Evolutionary conservation across 2,329 filamentous ascomycete species (phyloP), one percentile per base, ranked within the genome.

Genomic region (Monilinia fructicola): DNA sequence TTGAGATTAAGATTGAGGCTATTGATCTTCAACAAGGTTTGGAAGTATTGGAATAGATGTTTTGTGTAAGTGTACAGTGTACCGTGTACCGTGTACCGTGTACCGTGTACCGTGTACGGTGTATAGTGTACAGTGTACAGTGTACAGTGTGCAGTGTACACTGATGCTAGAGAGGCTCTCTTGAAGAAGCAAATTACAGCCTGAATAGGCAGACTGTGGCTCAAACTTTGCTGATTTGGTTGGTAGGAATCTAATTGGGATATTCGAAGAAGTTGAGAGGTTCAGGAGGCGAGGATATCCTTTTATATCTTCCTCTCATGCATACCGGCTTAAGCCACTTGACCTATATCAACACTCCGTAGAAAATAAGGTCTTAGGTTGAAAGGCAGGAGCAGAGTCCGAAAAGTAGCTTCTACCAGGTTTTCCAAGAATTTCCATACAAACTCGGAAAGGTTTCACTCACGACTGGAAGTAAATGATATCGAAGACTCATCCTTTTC

Each of bases 271-370:
- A 64, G 42, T 50, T 65, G 42, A 67, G 54, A 44, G 63, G 63
- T 65, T 35, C 11, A 65, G 54, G 44, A 65, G 63, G 40, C 42
- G 63, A 65, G 63, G 42, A 52, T 65, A 65, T 55, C 53, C 66
- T 67, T 67, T 67, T 67, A 67, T 67, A 61, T 67, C 60, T 62
- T 64, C 65, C 65, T 62, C 50, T 35, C 18, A 23, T 54, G 66
- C 64, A 64, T 54, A 38, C 48, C 35, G 50, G 38, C 61, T 52
- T 50, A 35, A 65, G 61, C 62, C 66, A 67, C 66, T 67, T 65
- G 61, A 65, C 66, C 62, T 58, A 54, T 54, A 54, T 54, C 26
- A 38, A 63, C 11, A 44, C 38, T n/a, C n/a, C n/a, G 14, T 28
- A 60, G 21, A 46, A 23, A 40, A 60, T 40, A 21, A 16, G 16